Evolutionary conservation across 768 basidiomycete genomes (phyloP).

Genomic region (Pisolithus sp.): DNA sequence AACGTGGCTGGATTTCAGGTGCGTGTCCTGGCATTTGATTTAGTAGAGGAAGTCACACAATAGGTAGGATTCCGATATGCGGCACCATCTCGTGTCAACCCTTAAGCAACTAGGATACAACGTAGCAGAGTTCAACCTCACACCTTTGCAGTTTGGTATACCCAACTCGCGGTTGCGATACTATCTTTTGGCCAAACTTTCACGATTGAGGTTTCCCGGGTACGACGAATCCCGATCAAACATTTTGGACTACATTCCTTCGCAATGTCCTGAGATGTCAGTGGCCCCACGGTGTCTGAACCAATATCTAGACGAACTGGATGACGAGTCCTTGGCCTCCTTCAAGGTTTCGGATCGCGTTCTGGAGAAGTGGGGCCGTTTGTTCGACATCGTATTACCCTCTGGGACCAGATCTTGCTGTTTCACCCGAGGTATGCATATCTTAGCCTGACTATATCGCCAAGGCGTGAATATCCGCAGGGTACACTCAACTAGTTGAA

Average conservation of each 20-base stretch:
- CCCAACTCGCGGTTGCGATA: conserved; percentile 81
- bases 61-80: conserved; percentile 57
- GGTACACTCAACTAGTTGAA: conserved; percentile 40
- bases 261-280: conserved; percentile 28
- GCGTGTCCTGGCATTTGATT: conserved; percentile 10
- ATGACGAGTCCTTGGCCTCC: conserved; percentile 14
- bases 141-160: conserved; percentile 71
- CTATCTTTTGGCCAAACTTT: conserved; percentile 63
- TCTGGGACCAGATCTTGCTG: conserved; percentile 62
- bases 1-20: conserved; percentile 86
- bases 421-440: conserved; percentile 62
- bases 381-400: conserved; percentile 75
- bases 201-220: conserved; percentile 34
- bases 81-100: conserved; percentile 45
- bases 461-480: background rate
- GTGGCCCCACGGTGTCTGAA: conserved; percentile 3
- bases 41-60: conserved; percentile 5
- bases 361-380: conserved; percentile 65
- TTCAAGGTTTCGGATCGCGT: conserved; percentile 53
- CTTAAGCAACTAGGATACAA: conserved; percentile 52
- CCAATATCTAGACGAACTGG: conserved; percentile 9
- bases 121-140: conserved; percentile 57
- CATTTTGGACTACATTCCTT: conserved; percentile 52
- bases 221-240: conserved; percentile 11
- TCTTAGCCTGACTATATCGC: background rate